Evolutionary conservation across 176 grass and related monocot genomes (phyloP), one percentile per base, ranked within the genome.

Genomic region (Rhynchospora pubera): DNA sequence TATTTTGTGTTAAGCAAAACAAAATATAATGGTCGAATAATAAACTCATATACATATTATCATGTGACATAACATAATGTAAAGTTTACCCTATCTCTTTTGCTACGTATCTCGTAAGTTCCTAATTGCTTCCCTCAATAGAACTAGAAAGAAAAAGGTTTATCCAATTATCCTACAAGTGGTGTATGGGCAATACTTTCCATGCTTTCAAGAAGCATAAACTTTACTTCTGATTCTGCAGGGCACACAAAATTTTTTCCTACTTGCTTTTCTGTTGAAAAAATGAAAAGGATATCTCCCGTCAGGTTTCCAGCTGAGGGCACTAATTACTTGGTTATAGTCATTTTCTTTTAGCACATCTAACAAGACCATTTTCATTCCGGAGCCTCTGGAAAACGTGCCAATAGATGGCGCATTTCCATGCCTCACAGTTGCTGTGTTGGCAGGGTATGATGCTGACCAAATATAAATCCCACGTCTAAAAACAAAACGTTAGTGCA

Each of bases 381-480:
- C 84, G 85, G 92, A 85, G 46, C 88, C 88, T 88, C 92, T 93
- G 85, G 87, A 82, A 65, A 94, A 83, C 85, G 87, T 46, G 78
- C 89, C 88, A 69, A 89, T 79, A 72, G 85, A 86, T 78, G 90
- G 57, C 18, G 81, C 78, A 67, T 65, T 78, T 58, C 90, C 90
- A 90, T 87, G 73, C 89, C 90, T 93, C 82, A 94, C 76, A 8
- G 84, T 91, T 34, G 92, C 85, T 58, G 90, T 69, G 83, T 98
- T 94, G 43, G 90, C 90, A 79, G 90, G 95, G 82, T 94, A 98
- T 58, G 95, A 98, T 75, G 92, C 92, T 16, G 92, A 98, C 95
- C 95, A 98, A 78, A 98, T 91, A 85, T 89, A 94, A 85, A 98
- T 98, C 28, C 90, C 89, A 81, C 92, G 87, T 82, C 92, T 94